phyloP scores from a whole-genome alignment of 805 yeast species.

The Sugiyamaella marilandica region DNA sequence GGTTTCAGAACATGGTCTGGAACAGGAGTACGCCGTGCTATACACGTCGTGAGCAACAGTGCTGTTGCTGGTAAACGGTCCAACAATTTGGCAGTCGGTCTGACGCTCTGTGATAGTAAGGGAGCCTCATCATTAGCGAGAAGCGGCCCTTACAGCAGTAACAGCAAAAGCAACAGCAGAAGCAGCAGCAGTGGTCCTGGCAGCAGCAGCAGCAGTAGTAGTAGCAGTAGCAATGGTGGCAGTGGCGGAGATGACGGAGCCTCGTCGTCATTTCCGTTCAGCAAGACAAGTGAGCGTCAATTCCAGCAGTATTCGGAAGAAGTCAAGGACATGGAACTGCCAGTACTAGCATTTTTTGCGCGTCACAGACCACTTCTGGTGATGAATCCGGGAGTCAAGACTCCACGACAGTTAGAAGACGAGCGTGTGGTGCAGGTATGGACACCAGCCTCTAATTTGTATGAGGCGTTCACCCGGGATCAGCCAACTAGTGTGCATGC shows the following conservation, averaged over 20 bases:
- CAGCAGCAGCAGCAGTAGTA: background rate
- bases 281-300: slow-evolving; percentile 14
- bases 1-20: background rate
- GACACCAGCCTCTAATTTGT: slow-evolving; percentile 7
- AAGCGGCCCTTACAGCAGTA: background rate
- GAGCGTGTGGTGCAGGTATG: slow-evolving; percentile 9
- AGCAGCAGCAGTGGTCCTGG: background rate
- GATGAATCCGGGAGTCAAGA: slow-evolving; percentile 31
- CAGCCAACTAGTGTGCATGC: background rate
- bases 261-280: slow-evolving; percentile 12
- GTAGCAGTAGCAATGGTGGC: background rate
- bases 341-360: slow-evolving; percentile 41
- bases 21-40: background rate
- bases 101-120: background rate
- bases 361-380: slow-evolving; percentile 44
- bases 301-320: slow-evolving; percentile 16
- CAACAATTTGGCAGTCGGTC: background rate
- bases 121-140: background rate
- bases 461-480: background rate
- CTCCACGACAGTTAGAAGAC: slow-evolving; percentile 4
- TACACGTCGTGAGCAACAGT: background rate
- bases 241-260: background rate
- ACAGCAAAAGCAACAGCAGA: background rate
- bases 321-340: slow-evolving; percentile 19
- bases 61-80: background rate